Evolutionary conservation across 2,329 filamentous ascomycete genomes (phyloP).

Genomic region (Neofusicoccum umdonicola): DNA sequence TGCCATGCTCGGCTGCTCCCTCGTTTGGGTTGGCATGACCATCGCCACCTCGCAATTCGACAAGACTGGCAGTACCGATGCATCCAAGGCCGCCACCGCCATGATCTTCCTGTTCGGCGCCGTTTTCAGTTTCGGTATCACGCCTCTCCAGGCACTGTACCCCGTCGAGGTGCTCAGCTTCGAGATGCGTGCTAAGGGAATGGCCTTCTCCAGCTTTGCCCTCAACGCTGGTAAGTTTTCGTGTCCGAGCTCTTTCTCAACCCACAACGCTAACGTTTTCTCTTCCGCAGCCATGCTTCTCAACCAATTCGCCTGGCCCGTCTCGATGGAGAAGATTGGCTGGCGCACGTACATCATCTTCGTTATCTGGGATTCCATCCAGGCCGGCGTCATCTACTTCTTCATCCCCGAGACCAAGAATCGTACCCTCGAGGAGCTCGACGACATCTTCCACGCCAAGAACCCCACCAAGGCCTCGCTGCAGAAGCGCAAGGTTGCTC

Average conservation of each 20-base stretch:
- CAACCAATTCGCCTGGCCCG: conserved; percentile 36
- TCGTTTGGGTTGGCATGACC: conserved; percentile 30
- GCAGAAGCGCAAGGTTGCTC: conserved; percentile 26
- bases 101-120: conserved; percentile 37
- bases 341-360: conserved; percentile 44
- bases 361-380: conserved; percentile 43
- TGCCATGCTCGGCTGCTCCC: conserved; percentile 23
- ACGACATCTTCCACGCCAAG: conserved; percentile 41
- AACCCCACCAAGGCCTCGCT: conserved; percentile 36
- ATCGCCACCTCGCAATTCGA: conserved; percentile 20
- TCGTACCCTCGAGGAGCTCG: conserved; percentile 47
- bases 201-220: conserved; percentile 27
- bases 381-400: conserved; percentile 38
- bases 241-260: conserved; percentile 23
- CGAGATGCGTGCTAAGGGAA: conserved; percentile 45
- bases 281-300: conserved; percentile 22
- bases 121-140: conserved; percentile 34
- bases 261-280: conserved; percentile 43
- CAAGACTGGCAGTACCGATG: not conserved
- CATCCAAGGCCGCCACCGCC: conserved; percentile 26
- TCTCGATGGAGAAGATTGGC: conserved; percentile 36
- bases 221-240: conserved; percentile 28
- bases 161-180: conserved; percentile 51
- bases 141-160: conserved; percentile 47
- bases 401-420: conserved; percentile 39